Evolutionary conservation across 176 grass and related monocot species (phyloP).

Genomic region (Phyllostachys edulis): DNA sequence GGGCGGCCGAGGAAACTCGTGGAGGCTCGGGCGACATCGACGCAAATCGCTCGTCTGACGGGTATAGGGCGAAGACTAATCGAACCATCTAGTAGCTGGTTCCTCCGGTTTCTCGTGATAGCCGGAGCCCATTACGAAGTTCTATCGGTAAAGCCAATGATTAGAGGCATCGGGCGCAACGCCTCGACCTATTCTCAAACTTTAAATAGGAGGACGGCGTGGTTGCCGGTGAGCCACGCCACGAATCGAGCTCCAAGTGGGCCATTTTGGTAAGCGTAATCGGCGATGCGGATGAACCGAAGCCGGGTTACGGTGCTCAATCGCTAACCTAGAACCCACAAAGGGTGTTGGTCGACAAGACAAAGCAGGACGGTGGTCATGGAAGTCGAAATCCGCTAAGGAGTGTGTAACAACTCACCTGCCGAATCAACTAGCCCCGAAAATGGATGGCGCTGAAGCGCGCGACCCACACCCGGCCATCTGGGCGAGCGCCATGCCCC

Average conservation of each 20-base stretch:
- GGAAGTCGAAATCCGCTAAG: no score
- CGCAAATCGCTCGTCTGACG: no score
- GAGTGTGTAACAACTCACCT: slow-evolving; percentile 85
- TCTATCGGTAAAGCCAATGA: slow-evolving; percentile 21
- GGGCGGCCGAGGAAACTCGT: no score
- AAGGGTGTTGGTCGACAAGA: no score
- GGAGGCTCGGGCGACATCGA: no score
- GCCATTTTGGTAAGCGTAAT: slow-evolving; percentile 57
- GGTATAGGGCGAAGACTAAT: no score
- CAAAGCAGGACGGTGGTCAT: no score
- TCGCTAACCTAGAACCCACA: slow-evolving; percentile 51
- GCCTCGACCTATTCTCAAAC: slow-evolving; percentile 33
- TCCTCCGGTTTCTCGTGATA: no score
- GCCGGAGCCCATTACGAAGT: slow-evolving; percentile 20
- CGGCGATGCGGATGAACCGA: slow-evolving; percentile 52
- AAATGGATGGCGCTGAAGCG: slow-evolving; percentile 59
- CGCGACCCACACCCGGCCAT: no score
- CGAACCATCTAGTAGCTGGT: no score
- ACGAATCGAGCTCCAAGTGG: slow-evolving; percentile 44
- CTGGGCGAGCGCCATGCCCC: no score
- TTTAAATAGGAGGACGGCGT: slow-evolving; percentile 12
- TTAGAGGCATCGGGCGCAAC: slow-evolving; percentile 20
- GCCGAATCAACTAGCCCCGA: slow-evolving; percentile 83
- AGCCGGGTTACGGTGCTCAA: slow-evolving; percentile 30
- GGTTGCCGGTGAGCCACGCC: neutral